Evolutionary conservation across 352 stramenopile genomes (phyloP).

Genomic region (Globisporangium alternatum): DNA sequence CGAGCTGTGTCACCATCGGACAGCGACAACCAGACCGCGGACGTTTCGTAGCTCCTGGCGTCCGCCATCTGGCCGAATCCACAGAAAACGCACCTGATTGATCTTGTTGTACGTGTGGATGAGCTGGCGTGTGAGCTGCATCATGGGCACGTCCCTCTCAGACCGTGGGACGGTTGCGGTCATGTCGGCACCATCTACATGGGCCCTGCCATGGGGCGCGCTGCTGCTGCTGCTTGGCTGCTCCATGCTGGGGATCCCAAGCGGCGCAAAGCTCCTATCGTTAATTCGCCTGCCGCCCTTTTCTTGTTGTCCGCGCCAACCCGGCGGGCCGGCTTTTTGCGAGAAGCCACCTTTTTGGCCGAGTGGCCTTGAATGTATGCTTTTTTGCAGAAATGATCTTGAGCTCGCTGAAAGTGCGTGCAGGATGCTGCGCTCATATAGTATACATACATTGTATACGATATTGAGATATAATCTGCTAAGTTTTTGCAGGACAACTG

Average conservation of each 20-base stretch:
- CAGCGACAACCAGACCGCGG: background rate
- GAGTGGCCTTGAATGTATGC: background rate
- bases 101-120: slow-evolving; percentile 98
- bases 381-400: background rate
- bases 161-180: slow-evolving; percentile 21
- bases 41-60: slow-evolving; percentile 6
- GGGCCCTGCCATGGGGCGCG: background rate
- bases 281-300: slow-evolving; percentile 10
- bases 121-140: slow-evolving; percentile 89
- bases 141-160: slow-evolving; percentile 36
- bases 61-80: slow-evolving; percentile 5
- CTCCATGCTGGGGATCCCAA: slow-evolving; percentile 18
- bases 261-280: slow-evolving; percentile 7
- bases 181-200: background rate
- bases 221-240: slow-evolving; percentile 2
- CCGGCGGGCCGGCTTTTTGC: background rate
- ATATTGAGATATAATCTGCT: background rate
- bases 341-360: no score
- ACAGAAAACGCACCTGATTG: slow-evolving; percentile 72
- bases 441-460: background rate
- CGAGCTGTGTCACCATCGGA: background rate
- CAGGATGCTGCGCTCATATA: background rate
- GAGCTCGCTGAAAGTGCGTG: background rate
- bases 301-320: slow-evolving; percentile 5
- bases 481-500: background rate